Evolutionary conservation across 768 basidiomycete genomes (phyloP).

Genomic region (Russula vinacea): DNA sequence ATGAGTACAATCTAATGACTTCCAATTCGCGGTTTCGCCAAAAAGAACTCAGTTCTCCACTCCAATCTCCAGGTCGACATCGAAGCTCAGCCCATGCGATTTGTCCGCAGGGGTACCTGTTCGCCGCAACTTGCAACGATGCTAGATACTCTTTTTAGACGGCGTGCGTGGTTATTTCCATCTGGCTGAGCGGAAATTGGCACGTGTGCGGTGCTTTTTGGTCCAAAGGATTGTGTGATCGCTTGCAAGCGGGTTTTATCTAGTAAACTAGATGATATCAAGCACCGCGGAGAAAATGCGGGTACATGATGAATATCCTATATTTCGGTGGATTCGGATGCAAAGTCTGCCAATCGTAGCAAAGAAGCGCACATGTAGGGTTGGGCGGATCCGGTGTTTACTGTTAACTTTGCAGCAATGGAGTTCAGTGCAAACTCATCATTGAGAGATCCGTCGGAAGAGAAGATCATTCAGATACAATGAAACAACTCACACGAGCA

Average conservation of each 20-base stretch:
- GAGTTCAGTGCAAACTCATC: background rate
- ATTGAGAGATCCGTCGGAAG: background rate
- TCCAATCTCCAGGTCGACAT: background rate
- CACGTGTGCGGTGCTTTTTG: background rate
- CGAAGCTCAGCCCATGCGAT: background rate
- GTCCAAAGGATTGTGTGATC: no score
- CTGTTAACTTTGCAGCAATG: background rate
- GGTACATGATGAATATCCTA: background rate
- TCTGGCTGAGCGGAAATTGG: background rate
- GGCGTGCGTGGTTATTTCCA: background rate
- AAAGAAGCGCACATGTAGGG: background rate
- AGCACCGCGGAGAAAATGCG: background rate
- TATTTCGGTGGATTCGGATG: background rate
- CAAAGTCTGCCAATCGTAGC: background rate
- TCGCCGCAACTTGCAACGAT: no score
- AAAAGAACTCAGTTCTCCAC: background rate
- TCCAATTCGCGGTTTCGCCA: background rate
- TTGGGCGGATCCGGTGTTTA: background rate
- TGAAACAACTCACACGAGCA: no score
- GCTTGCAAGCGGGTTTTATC: background rate
- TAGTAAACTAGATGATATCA: background rate
- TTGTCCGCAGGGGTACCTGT: background rate
- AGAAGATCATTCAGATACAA: background rate
- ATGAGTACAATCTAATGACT: no score
- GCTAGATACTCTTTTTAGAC: background rate